A percentile compares a stretch with the other conserved stretches of the same genome.
phyloP scores from a whole-genome alignment of 129 eudicot species.

The Artemisia argyi region DNA sequence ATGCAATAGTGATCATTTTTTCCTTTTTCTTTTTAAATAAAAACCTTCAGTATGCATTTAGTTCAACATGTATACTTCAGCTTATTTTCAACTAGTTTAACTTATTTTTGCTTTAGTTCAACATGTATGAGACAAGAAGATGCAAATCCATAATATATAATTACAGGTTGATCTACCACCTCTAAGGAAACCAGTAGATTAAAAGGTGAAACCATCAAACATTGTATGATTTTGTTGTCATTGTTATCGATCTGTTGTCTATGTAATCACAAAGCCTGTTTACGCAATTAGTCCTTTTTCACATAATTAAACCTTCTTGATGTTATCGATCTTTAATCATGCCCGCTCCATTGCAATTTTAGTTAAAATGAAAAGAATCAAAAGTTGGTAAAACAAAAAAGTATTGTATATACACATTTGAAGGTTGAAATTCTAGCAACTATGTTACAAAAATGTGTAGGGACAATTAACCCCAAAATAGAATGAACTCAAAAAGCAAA shows the following conservation, averaged over 20 bases:
- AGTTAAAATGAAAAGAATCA: background rate
- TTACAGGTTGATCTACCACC: no score
- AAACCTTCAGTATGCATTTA: no score
- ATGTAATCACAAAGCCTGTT: background rate
- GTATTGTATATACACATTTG: conserved; percentile 40
- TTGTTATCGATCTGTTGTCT: background rate
- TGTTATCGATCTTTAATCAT: background rate
- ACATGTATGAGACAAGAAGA: no score
- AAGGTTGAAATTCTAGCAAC: conserved; percentile 19
- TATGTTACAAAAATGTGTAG: conserved; percentile 43
- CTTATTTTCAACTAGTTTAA: no score
- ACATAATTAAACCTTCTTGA: background rate
- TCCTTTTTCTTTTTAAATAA: no score
- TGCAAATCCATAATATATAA: no score
- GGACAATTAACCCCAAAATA: conserved; percentile 19
- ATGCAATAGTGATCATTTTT: no score
- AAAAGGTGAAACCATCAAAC: no score
- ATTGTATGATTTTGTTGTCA: background rate
- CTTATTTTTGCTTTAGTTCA: no score
- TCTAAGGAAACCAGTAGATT: no score
- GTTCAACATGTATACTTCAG: no score
- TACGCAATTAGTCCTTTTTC: background rate
- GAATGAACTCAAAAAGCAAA: conserved; percentile 1
- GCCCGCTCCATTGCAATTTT: background rate
- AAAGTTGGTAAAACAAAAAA: background rate